Percentiles rank a stretch among this genome's conserved stretches.
Conservation (phyloP, 1,139 yeast genomes). For the Wickerhamomyces sp. region DNA sequence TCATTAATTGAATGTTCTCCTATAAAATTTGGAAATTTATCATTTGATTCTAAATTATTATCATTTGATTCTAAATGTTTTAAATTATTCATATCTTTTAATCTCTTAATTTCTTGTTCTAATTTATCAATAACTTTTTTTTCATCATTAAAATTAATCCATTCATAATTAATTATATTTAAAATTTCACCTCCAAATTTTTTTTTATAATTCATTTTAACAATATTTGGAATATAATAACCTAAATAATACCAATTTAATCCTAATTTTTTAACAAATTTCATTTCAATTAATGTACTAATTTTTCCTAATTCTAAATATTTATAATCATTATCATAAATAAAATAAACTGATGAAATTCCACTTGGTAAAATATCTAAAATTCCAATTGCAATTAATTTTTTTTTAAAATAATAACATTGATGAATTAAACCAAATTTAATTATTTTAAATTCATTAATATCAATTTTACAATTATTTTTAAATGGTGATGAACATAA, state of each 20-base stretch:
- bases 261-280: conserved; percentile 34
- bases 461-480: conserved; percentile 25
- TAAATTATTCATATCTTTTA: too few relatives aligned
- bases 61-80: too few relatives aligned
- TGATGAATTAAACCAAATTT: conserved; percentile 62
- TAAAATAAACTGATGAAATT: conserved; percentile 78
- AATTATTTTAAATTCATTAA: conserved; percentile 17
- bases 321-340: conserved; percentile 82
- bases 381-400: conserved; percentile 71
- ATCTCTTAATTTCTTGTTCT: neutral
- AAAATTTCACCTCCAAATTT: conserved; percentile 71
- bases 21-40: too few relatives aligned
- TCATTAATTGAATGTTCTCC: too few relatives aligned
- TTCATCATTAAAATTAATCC: conserved; percentile 37
- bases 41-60: too few relatives aligned
- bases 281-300: conserved; percentile 68
- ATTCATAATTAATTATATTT: conserved; percentile 46
- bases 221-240: conserved; percentile 71
- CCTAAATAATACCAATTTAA: conserved; percentile 65
- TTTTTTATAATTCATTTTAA: conserved; percentile 78
- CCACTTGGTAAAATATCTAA: conserved; percentile 74
- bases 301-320: conserved; percentile 72
- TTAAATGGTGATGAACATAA: conserved; percentile 66
- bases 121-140: conserved; percentile 9
- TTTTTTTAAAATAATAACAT: conserved; percentile 60